phyloP scores from a whole-genome alignment of 2,329 filamentous ascomycete species.

The Pestalotiopsis sp. region DNA sequence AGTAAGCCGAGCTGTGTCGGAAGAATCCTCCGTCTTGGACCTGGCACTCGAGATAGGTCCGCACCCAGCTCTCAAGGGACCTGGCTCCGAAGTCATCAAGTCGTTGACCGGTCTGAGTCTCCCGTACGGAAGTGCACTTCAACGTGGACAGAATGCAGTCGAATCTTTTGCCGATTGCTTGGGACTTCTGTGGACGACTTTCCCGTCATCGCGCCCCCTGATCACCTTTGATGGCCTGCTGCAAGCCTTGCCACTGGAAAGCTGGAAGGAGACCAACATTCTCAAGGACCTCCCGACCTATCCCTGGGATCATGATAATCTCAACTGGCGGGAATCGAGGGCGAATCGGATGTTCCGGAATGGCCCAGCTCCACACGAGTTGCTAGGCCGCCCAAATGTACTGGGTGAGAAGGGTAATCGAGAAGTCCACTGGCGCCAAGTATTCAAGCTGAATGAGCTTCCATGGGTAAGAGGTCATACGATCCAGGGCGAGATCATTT shows the following conservation, averaged over 20 bases:
- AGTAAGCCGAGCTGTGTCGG: too few species aligned
- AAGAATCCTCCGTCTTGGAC: not conserved
- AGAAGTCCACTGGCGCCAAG: slow-evolving; percentile 17
- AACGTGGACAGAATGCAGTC: not conserved
- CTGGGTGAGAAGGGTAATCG: slow-evolving; percentile 9
- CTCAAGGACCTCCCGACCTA: slow-evolving; percentile 20
- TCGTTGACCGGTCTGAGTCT: not conserved
- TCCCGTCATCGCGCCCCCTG: too few species aligned
- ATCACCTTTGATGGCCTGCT: not conserved
- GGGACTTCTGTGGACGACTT: slow-evolving; percentile 16
- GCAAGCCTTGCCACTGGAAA: not conserved
- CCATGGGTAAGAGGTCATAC: slow-evolving; percentile 19
- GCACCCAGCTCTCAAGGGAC: slow-evolving; percentile 12
- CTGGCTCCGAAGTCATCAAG: not conserved
- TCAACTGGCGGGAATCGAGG: not conserved
- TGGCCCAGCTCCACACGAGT: not conserved
- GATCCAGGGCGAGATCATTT: slow-evolving; percentile 19
- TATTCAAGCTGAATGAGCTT: slow-evolving; percentile 14
- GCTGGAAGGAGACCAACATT: too few species aligned
- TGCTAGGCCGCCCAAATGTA: slow-evolving; percentile 16
- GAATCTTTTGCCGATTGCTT: slow-evolving; percentile 12
- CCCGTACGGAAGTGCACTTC: slow-evolving; percentile 16
- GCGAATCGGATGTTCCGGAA: slow-evolving; percentile 19
- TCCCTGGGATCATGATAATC: slow-evolving; percentile 19
- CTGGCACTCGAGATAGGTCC: slow-evolving; percentile 9